Percentiles rank a stretch among this genome's conserved stretches.
Evolutionary conservation across 2,329 filamentous ascomycete genomes (phyloP).

Genomic region (Nothopassalora personata): DNA sequence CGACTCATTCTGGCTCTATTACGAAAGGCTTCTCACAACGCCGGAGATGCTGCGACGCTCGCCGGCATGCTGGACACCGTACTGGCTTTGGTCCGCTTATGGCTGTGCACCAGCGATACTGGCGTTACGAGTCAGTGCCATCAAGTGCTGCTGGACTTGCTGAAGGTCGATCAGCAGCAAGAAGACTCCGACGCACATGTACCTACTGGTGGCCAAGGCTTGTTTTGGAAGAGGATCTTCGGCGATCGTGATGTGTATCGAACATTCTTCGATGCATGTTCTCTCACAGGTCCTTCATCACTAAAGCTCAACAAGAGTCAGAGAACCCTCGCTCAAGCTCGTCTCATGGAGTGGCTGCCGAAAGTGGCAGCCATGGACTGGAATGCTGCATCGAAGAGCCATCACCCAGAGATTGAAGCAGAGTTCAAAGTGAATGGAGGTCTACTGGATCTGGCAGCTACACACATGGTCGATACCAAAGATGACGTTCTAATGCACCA

Average conservation of each 20-base stretch:
- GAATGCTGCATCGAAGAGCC: slow-evolving; percentile 47
- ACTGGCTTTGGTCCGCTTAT: slow-evolving; percentile 51
- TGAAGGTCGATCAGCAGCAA: slow-evolving; percentile 46
- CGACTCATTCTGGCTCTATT: slow-evolving; percentile 52
- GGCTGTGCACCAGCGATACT: slow-evolving; percentile 53
- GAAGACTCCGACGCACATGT: slow-evolving; percentile 18
- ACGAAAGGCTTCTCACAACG: slow-evolving; percentile 48
- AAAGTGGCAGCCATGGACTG: slow-evolving; percentile 52
- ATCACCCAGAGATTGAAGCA: slow-evolving; percentile 49
- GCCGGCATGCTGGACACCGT: slow-evolving; percentile 54
- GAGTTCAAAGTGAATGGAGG: slow-evolving; percentile 34
- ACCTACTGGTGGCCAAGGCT: slow-evolving; percentile 40
- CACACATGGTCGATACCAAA: slow-evolving; percentile 51
- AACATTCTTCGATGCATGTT: slow-evolving; percentile 52
- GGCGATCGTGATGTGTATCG: slow-evolving; percentile 55
- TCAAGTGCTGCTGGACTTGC: slow-evolving; percentile 48
- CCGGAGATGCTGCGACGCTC: slow-evolving; percentile 53
- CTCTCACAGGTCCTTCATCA: slow-evolving; percentile 36
- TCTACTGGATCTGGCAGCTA: slow-evolving; percentile 51
- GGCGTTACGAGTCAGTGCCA: slow-evolving; percentile 52
- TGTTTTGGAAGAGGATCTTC: slow-evolving; percentile 60
- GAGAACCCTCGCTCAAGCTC: slow-evolving; percentile 56
- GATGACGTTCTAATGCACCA: slow-evolving; percentile 57
- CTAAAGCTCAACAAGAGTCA: slow-evolving; percentile 45
- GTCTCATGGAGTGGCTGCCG: slow-evolving; percentile 54